phyloP scores from a whole-genome alignment of 352 stramenopile species.

The Globisporangium sylvaticum region DNA sequence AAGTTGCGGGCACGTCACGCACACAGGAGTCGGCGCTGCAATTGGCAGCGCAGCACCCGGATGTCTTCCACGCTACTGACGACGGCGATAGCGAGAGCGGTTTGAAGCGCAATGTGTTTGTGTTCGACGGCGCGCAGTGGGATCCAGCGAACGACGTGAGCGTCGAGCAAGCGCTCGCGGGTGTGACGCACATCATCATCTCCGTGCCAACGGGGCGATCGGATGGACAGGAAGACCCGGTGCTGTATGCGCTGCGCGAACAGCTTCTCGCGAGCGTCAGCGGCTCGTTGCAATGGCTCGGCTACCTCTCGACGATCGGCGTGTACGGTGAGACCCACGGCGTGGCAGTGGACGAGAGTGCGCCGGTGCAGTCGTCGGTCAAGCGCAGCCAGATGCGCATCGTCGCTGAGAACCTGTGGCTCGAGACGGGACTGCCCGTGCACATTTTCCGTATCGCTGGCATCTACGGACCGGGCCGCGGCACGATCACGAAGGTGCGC shows the following conservation, averaged over 20 bases:
- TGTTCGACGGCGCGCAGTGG: slow-evolving; percentile 75
- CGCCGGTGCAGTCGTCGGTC: slow-evolving; percentile 63
- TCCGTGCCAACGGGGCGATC: slow-evolving; percentile 51
- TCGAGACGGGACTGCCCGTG: slow-evolving; percentile 52
- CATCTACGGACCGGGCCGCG: slow-evolving; percentile 89
- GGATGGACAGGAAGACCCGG: slow-evolving; percentile 60
- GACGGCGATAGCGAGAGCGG: not conserved
- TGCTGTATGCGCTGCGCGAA: slow-evolving; percentile 49
- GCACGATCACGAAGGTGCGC: slow-evolving; percentile 76
- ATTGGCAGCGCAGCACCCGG: slow-evolving; percentile 29
- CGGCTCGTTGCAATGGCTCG: slow-evolving; percentile 75
- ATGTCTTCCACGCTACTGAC: slow-evolving; percentile 33
- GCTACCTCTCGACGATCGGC: slow-evolving; percentile 91
- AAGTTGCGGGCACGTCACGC: slow-evolving; percentile 70
- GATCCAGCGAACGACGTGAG: slow-evolving; percentile 29
- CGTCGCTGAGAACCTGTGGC: slow-evolving; percentile 71
- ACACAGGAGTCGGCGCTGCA: slow-evolving; percentile 41
- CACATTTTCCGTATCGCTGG: slow-evolving; percentile 90
- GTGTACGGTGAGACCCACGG: slow-evolving; percentile 91
- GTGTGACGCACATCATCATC: slow-evolving; percentile 73
- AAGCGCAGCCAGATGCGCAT: slow-evolving; percentile 75
- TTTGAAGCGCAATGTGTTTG: slow-evolving; percentile 52
- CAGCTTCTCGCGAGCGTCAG: slow-evolving; percentile 35
- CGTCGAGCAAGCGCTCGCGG: slow-evolving; percentile 45
- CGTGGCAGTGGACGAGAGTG: slow-evolving; percentile 75